These are phyloP conservation scores for Aspergillus carbonarius DNA, from an alignment of 2,329 filamentous ascomycete species.

Conservation along the genomic window DNA sequence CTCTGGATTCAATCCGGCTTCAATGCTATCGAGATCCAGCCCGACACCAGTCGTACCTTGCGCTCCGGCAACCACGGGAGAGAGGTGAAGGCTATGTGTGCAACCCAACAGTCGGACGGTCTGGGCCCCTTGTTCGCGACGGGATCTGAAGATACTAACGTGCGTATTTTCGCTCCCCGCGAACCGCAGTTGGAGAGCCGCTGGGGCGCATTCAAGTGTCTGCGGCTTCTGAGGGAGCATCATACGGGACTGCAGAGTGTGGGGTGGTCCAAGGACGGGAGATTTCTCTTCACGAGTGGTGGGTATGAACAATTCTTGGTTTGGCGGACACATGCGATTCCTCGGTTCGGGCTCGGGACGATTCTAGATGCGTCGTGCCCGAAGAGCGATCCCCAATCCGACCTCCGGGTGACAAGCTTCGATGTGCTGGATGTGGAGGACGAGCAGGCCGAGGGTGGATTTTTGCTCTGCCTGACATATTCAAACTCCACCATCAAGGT, in stretches of 20 bases:
- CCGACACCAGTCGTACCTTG: constrained; percentile 50
- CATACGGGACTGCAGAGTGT: constrained; percentile 80
- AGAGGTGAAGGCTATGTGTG: constrained; percentile 70
- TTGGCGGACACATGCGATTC: constrained; percentile 66
- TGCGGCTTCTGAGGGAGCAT: constrained; percentile 72
- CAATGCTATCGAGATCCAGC: constrained; percentile 44
- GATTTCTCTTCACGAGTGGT: constrained; percentile 78
- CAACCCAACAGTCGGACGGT: constrained; percentile 34
- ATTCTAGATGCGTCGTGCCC: constrained; percentile 53
- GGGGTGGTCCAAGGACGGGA: constrained; percentile 66
- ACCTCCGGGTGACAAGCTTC: constrained; percentile 80
- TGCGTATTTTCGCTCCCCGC: constrained; percentile 62
- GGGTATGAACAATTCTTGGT: constrained; percentile 87
- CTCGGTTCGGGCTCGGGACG: constrained; percentile 54
- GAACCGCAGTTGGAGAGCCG: constrained; percentile 11
- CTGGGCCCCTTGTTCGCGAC: constrained; percentile 56
- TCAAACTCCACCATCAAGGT: constrained; percentile 79
- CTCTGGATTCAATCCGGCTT: constrained; percentile 73
- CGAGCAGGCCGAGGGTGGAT: constrained; percentile 32
- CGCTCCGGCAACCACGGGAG: constrained; percentile 77
- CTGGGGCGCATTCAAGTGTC: constrained; percentile 46
- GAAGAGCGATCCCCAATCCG: constrained; percentile 52
- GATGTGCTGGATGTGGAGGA: constrained; percentile 51
- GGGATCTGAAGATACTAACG: constrained; percentile 69
- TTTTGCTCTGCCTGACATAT: constrained; percentile 69